phyloP scores from a whole-genome alignment of 352 stramenopile species.

The Pythium biforme region DNA sequence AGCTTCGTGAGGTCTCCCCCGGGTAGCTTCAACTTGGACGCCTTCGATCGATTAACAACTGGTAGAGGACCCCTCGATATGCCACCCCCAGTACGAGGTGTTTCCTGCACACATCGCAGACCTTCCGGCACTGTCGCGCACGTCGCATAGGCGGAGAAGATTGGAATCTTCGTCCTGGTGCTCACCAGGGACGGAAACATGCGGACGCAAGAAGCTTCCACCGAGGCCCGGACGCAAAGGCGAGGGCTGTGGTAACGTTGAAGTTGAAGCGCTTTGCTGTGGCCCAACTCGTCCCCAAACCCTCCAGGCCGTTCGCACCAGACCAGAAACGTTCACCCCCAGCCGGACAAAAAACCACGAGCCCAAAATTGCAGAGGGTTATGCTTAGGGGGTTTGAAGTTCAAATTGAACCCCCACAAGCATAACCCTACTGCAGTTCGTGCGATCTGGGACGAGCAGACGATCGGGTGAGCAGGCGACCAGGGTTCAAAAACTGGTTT shows the following conservation, averaged over 20 bases:
- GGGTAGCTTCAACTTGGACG: no score
- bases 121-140: no score
- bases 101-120: no score
- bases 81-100: no score
- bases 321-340: slow-evolving; percentile 2
- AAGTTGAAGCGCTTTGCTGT: slow-evolving; percentile 19
- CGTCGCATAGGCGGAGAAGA: not conserved
- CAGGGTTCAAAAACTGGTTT: slow-evolving; percentile 11
- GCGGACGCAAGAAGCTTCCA: slow-evolving; percentile 9
- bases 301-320: not conserved
- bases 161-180: not conserved
- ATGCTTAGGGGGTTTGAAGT: no score
- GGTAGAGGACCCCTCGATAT: no score
- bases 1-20: no score
- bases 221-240: slow-evolving; percentile 4
- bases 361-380: not conserved
- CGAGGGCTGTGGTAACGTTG: slow-evolving; percentile 16
- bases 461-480: not conserved
- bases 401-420: no score
- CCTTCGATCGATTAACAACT: no score
- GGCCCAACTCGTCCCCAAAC: not conserved
- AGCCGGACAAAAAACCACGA: slow-evolving; percentile 8
- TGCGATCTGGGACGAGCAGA: not conserved
- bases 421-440: no score
- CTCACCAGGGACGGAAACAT: not conserved